Evolutionary conservation across 192 early-diverging fungal genomes (phyloP).

Genomic region (Ramicandelaber brevisporus): DNA sequence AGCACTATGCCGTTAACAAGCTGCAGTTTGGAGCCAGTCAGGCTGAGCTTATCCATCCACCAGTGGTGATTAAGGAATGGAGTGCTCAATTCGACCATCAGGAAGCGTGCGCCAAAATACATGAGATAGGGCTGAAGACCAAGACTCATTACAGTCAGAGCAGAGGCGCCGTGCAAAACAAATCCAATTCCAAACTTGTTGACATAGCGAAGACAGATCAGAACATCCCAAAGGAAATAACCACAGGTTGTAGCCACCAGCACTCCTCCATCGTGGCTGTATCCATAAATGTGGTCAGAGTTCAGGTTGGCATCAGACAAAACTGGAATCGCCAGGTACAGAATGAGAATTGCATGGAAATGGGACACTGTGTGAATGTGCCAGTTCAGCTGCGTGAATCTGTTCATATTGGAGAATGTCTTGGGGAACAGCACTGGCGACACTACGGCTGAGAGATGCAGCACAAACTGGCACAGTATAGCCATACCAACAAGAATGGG

Average conservation of each 20-base stretch:
- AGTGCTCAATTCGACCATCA: slow-evolving; percentile 79
- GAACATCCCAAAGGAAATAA: slow-evolving; percentile 83
- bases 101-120: slow-evolving; percentile 66
- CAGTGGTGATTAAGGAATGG: slow-evolving; percentile 83
- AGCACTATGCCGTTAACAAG: slow-evolving; percentile 62
- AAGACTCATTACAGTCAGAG: slow-evolving; percentile 26
- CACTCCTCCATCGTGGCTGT: background rate
- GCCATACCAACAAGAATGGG: slow-evolving; percentile 21
- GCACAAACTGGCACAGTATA: slow-evolving; percentile 22
- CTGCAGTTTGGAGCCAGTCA: slow-evolving; percentile 53
- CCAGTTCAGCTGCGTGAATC: slow-evolving; percentile 35
- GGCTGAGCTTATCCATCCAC: slow-evolving; percentile 66
- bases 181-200: slow-evolving; percentile 51
- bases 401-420: slow-evolving; percentile 29
- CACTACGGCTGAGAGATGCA: slow-evolving; percentile 27
- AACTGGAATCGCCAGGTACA: slow-evolving; percentile 31
- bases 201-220: slow-evolving; percentile 31
- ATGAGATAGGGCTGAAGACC: slow-evolving; percentile 51
- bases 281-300: slow-evolving; percentile 17
- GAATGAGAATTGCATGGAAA: slow-evolving; percentile 41
- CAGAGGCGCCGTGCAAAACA: slow-evolving; percentile 52
- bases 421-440: slow-evolving; percentile 35
- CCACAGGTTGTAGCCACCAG: slow-evolving; percentile 10
- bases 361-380: slow-evolving; percentile 59
- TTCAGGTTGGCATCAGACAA: slow-evolving; percentile 32